Base-by-base conservation (phyloP, 225 moss, liverwort and hornwort genomes). In the Ulota crispa region DNA sequence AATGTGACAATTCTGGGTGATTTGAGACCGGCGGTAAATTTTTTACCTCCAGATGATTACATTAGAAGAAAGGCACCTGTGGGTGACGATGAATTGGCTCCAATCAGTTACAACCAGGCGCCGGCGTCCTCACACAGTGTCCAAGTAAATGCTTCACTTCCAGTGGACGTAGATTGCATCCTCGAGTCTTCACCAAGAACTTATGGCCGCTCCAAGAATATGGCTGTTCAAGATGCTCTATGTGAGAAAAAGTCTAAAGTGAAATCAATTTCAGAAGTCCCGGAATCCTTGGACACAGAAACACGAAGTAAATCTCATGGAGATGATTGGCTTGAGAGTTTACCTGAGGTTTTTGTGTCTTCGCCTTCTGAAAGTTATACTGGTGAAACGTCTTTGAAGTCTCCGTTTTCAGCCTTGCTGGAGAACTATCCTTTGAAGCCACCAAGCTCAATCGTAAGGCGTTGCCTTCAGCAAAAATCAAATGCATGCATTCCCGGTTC, bases 351-450 rank as follows among this genome's bases (percentile, higher is more conserved):
- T 64, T 41, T 73, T 72, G 73, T 68, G n/a, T 34, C 72, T 80
- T 80, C 64, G 34, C 82, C 77, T 63, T 43, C 59, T 70, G 86
- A 53, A 60, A 60, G 63, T 42, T 62, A 77, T 65, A 62, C 56
- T 70, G 66, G 62, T 61, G 83, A 71, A 54, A 53, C 68, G 39
- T 53, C 81, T 62, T 82, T 78, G 21, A 56, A 39, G 57, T 91
- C 91, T 74, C 91, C 91, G 73, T 91, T 91, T 73, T 78, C 89
- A 73, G 79, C 87, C 24, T 73, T 91, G 73, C 73, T 91, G 79
- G 91, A 89, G 69, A 85, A 85, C 52, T 69, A 84, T 81, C 36
- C 87, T 26, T 68, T 91, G 78, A 83, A 79, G 79, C 60, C 89
- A 62, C 91, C 91, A 45, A 89, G 88, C 59, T 85, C 87, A 60